phyloP scores from a whole-genome alignment of 176 grass and related monocot species.

The Echinochloa phyllopogon region DNA sequence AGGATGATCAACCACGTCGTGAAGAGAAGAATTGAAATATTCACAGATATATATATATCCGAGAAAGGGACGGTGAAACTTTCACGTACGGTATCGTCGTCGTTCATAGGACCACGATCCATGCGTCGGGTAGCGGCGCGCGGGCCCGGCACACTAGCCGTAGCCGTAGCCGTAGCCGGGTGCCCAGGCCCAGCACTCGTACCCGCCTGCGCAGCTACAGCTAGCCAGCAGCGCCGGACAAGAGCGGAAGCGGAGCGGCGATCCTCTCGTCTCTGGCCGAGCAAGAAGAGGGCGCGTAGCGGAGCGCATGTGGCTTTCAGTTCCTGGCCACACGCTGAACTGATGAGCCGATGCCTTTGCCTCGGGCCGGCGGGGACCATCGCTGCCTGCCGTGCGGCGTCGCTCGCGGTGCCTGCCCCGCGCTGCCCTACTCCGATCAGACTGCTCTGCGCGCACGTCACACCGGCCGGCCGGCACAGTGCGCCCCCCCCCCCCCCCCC shows the following conservation, averaged over 20 bases:
- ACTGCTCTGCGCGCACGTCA: conserved; percentile 23
- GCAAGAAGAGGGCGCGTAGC: no score
- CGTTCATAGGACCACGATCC: not conserved
- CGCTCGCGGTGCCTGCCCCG: not conserved
- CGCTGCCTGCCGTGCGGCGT: not conserved
- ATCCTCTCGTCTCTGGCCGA: no score
- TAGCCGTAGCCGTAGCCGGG: not conserved
- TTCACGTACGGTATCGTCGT: no score
- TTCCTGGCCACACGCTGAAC: conserved; percentile 5
- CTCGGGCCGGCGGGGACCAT: not conserved
- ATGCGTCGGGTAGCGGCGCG: not conserved
- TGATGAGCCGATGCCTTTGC: not conserved
- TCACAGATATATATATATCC: not conserved
- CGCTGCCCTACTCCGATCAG: not conserved
- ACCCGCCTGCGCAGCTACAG: not conserved
- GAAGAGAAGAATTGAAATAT: not conserved
- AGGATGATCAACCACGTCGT: not conserved
- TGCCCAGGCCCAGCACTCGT: not conserved
- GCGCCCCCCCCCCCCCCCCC: not conserved
- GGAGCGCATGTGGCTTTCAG: not conserved
- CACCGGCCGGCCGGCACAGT: not conserved
- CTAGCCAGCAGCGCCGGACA: not conserved
- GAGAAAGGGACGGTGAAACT: not conserved
- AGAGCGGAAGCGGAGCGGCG: no score
- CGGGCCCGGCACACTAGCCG: not conserved